Base-by-base conservation (phyloP, 2,329 filamentous ascomycete genomes). In the Tympanopsis confertula region DNA sequence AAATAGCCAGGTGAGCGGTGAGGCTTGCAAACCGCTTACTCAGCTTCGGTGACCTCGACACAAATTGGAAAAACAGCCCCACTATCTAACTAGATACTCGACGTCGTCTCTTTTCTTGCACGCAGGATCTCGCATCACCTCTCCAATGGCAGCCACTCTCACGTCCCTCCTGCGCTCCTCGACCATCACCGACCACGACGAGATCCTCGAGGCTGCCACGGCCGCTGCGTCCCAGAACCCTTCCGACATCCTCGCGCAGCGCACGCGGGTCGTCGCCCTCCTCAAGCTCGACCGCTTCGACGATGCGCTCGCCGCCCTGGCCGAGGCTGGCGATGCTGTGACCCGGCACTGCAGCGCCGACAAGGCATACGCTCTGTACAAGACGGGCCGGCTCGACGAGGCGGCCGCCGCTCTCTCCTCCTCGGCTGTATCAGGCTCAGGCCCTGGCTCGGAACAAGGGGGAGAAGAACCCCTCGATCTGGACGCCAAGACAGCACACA, bases 291-390 rank as follows among this genome's bases (percentile, higher is more conserved):
- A 91, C 58, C 81, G 84, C 41, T 91, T 82, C 56, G 74, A 83
- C 40, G 85, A 91, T 56, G 83, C 82, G 35, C 63, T 86, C 35
- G 74, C 75, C 41, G 70, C 75, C 39, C 70, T 89, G 41, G 71
- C 78, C 42, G 73, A 78, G 24, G 76, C 68, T 14, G 76, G 77
- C 36, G 64, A 71, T 41, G 65, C 62, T 44, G 60, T 88, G 40
- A 73, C 78, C 52, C 62, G 71, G 28, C 59, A 61, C 40, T 84
- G 79, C 46, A 51, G 61, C 13, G 66, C 88, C 32, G 85, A 88
- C 56, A 79, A 79, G 53, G 74, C 82, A 2, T 93, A 93, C 62
- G 80, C 82, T n/a, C 68, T 88, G 15, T 93, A 91, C 62, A 91
- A 88, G 63, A 71, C 74, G 1, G 82, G 83, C 18, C 68, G 77